Evolutionary conservation across 78 protist species (phyloP).

Genomic region (Acrasis kona): DNA sequence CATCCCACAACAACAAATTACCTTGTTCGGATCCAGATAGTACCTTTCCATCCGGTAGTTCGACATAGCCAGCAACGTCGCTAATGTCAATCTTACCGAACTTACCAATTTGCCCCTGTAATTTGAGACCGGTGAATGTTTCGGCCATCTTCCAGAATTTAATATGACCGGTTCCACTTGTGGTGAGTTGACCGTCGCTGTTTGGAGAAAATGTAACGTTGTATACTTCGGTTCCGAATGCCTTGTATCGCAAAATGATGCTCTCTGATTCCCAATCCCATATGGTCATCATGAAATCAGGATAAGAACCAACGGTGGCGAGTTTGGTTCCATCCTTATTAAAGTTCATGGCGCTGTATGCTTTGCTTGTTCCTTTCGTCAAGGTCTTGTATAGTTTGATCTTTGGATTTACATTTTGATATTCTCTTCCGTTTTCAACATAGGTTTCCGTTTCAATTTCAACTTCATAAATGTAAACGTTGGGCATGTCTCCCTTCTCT

Average conservation of each 20-base stretch:
- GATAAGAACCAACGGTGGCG: conserved; percentile 59
- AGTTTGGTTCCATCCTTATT: conserved; percentile 32
- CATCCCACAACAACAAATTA: conserved; percentile 78
- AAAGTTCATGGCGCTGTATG: conserved; percentile 28
- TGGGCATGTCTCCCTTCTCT: too few relatives aligned
- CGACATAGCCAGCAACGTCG: conserved; percentile 58
- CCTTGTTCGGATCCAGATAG: conserved; percentile 72
- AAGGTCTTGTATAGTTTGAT: neutral
- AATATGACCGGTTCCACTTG: conserved; percentile 66
- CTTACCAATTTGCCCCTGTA: conserved; percentile 69
- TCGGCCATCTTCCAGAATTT: conserved; percentile 77
- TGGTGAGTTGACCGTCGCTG: conserved; percentile 46
- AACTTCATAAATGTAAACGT: too few relatives aligned
- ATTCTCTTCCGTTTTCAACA: neutral
- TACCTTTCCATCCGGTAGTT: conserved; percentile 56
- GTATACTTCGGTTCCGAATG: conserved; percentile 63
- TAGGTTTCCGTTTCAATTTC: neutral
- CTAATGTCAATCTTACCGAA: conserved; percentile 73
- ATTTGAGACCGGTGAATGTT: conserved; percentile 82
- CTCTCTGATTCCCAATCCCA: conserved; percentile 66
- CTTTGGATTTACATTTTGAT: neutral
- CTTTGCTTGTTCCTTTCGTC: conserved; percentile 37
- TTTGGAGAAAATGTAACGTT: conserved; percentile 49
- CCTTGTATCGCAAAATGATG: conserved; percentile 56
- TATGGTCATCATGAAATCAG: conserved; percentile 66